These are phyloP conservation scores for Candida takata DNA, from an alignment of 805 yeast species.

Conservation along the genomic window DNA sequence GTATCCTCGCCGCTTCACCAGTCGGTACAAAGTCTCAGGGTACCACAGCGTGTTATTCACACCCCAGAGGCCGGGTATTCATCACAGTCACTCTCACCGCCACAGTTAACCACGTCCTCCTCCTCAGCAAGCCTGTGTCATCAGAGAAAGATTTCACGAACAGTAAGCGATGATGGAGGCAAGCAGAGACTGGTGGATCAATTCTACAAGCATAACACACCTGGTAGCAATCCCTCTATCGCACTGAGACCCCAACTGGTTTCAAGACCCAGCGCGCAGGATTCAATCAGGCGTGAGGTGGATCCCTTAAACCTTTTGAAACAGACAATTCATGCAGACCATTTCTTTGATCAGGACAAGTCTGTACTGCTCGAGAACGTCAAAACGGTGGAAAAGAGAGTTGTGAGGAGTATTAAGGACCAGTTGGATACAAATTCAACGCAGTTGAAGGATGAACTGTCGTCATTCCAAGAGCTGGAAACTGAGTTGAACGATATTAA, in stretches of 20 bases:
- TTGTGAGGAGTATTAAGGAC: slow-evolving; percentile 2
- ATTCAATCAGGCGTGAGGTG: slow-evolving; percentile 1
- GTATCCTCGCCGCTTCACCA: slow-evolving; percentile 12
- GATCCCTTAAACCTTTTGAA: slow-evolving; percentile 6
- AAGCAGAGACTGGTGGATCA: slow-evolving; percentile 17
- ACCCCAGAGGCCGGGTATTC: neutral
- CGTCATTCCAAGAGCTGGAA: slow-evolving; percentile 4
- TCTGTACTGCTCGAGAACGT: slow-evolving; percentile 2
- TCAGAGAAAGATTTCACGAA: slow-evolving; percentile 1
- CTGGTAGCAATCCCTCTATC: slow-evolving; percentile 3
- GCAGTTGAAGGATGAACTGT: slow-evolving; percentile 2
- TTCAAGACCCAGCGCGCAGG: slow-evolving; percentile 6
- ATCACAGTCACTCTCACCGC: neutral
- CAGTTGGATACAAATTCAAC: slow-evolving; percentile 7
- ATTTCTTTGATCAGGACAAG: neutral
- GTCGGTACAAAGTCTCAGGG: slow-evolving; percentile 5
- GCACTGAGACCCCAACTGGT: slow-evolving; percentile 3
- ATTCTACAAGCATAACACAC: slow-evolving; percentile 10
- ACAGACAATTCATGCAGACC: neutral
- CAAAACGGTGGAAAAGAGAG: neutral
- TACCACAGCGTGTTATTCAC: slow-evolving; percentile 1
- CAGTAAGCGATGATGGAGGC: slow-evolving; percentile 1
- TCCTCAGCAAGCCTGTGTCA: neutral
- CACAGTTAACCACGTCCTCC: neutral
- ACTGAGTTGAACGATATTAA: slow-evolving; percentile 5